Conservation (phyloP, 345 rosid genomes). For the Camelina neglecta region DNA sequence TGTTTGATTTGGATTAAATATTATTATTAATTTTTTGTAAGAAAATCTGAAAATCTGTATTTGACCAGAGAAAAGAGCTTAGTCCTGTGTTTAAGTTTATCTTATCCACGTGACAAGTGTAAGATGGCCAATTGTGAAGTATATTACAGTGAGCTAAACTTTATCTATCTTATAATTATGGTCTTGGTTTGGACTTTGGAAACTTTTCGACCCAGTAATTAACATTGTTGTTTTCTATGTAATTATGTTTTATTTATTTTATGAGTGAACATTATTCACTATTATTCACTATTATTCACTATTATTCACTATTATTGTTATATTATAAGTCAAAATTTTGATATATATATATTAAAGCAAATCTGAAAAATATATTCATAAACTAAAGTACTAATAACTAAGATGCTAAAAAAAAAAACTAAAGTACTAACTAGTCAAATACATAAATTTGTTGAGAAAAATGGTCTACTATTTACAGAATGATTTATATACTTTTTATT, state of each 20-base stretch:
- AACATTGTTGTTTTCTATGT: not conserved
- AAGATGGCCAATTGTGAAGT: not conserved
- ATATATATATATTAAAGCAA: not conserved
- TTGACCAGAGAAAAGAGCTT: slow-evolving; percentile 9
- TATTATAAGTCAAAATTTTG: too few relatives aligned
- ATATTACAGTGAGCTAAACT: not conserved
- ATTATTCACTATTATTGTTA: not conserved
- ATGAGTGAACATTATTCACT: not conserved
- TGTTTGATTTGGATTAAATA: slow-evolving; percentile 8
- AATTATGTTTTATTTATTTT: not conserved
- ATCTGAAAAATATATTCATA: not conserved
- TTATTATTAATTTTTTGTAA: not conserved
- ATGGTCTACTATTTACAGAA: not conserved
- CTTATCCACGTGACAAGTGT: slow-evolving; percentile 8
- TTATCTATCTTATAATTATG: not conserved
- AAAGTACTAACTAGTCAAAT: not conserved
- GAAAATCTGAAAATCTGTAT: slow-evolving; percentile 3
- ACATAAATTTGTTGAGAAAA: not conserved
- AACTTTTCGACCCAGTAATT: not conserved
- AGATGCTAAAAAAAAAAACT: too few relatives aligned
- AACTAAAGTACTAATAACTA: too few relatives aligned
- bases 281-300: too few relatives aligned
- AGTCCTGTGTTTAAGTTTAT: not conserved
- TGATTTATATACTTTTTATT: too few relatives aligned
- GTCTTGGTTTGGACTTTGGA: not conserved